phyloP scores from a whole-genome alignment of 2,329 filamentous ascomycete species.

The Sporothrix brunneoviolacea region DNA sequence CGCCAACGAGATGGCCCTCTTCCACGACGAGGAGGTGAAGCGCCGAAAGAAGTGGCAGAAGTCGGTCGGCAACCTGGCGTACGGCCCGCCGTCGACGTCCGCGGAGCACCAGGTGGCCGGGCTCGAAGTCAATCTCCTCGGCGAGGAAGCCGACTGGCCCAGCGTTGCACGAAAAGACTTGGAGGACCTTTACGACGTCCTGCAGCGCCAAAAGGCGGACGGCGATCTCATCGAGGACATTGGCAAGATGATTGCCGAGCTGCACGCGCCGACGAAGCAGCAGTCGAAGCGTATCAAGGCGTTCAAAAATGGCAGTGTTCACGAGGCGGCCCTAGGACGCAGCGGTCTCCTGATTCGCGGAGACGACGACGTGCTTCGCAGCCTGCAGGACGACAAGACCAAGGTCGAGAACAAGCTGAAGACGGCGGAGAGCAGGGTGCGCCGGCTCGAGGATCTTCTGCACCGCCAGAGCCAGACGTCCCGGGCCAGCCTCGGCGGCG shows the following conservation, averaged over 20 bases:
- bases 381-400: slow-evolving; percentile 74
- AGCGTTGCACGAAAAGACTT: slow-evolving; percentile 68
- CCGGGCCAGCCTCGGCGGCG: slow-evolving; percentile 45
- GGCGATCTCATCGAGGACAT: slow-evolving; percentile 64
- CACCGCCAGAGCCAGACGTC: slow-evolving; percentile 68
- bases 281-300: slow-evolving; percentile 82
- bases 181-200: slow-evolving; percentile 60
- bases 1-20: slow-evolving; percentile 85
- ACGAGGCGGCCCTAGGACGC: slow-evolving; percentile 81
- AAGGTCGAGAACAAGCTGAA: slow-evolving; percentile 67
- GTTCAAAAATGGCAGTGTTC: slow-evolving; percentile 93
- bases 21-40: slow-evolving; percentile 88
- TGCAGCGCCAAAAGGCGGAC: slow-evolving; percentile 61
- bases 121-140: slow-evolving; percentile 78
- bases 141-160: slow-evolving; percentile 77
- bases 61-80: slow-evolving; percentile 63
- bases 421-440: slow-evolving; percentile 82
- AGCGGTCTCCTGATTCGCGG: slow-evolving; percentile 79
- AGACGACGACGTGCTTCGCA: slow-evolving; percentile 74
- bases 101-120: slow-evolving; percentile 64
- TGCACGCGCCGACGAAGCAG: slow-evolving; percentile 76
- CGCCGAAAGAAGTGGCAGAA: slow-evolving; percentile 87
- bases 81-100: slow-evolving; percentile 51
- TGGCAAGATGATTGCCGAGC: slow-evolving; percentile 66
- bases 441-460: slow-evolving; percentile 83